Base-by-base conservation (phyloP, 768 basidiomycete species). In the Termitomyces sp. region DNA sequence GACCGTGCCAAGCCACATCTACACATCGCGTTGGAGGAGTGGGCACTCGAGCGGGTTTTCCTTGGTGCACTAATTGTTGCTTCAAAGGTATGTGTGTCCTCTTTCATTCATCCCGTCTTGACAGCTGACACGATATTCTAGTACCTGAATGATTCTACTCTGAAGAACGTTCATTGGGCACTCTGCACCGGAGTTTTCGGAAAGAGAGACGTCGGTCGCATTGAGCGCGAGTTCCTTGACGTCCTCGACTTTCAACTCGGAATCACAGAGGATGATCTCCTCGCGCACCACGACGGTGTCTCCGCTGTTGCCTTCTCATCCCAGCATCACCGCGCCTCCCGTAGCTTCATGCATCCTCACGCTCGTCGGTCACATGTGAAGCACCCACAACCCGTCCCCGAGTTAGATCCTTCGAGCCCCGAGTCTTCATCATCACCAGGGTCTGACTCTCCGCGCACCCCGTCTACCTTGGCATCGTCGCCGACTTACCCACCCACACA, bases 81-180 rank as follows among this genome's bases (percentile, higher is more conserved):
- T 7, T 88, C 88, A 74, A 95, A 95, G 80, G 88, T 89, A 69
- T 62, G 68, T 72, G 60, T 63, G 53, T 42, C n/a, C 18, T 30
- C 24, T 49, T 20, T 34, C 56, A 36, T 32, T 50, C 54, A 53
- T 57, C 20, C 18, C 56, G 24, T 46, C 53, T 46, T 42, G 58
- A 56, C 52, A 52, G 50, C 43, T 65, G 24, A 61, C 49, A 34
- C 12, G 58, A 50, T 53, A 40, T 22, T 18, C 20, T 13, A 91
- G 85, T 94, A 94, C 68, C 76, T 89, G 36, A 93, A 95, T 70
- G 93, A 95, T 70, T 92, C 89, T 16, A 91, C 90, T 27, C 81
- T 93, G 16, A 95, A 95, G 80, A 95, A 95, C 73, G 80, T 89
- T 50, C 92, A 95, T 71, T 95, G 92, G 92, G 87, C 89, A 9